phyloP scores from a whole-genome alignment of 805 yeast genomes.

The Metschnikowia lochheadii region DNA sequence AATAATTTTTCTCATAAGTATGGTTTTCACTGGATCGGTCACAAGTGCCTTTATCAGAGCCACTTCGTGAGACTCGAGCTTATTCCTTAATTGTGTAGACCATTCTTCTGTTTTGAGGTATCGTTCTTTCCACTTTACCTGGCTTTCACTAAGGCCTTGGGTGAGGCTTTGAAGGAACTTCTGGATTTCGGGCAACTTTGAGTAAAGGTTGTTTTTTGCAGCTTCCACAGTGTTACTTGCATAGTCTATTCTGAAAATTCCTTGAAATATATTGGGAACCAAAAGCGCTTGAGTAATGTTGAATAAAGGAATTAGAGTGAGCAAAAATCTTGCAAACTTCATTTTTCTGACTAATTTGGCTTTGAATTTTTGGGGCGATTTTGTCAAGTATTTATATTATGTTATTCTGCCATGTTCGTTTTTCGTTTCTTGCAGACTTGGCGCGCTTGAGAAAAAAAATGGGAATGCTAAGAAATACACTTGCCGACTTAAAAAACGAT shows the following conservation, averaged over 20 bases:
- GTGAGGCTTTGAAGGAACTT: not conserved
- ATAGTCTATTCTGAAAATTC: not conserved
- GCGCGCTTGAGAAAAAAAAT: not conserved
- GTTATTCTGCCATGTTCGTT: not conserved
- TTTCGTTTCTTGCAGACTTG: not conserved
- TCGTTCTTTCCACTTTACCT: not conserved
- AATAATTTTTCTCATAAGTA: not conserved
- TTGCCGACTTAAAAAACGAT: no score
- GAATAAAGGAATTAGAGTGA: not conserved
- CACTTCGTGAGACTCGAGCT: not conserved
- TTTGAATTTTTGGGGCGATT: not conserved
- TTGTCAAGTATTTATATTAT: not conserved
- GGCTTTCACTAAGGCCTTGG: not conserved
- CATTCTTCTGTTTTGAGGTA: not conserved
- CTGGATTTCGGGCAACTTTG: not conserved
- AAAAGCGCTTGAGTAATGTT: not conserved
- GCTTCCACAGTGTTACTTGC: not conserved
- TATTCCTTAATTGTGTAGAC: not conserved
- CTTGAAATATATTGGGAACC: not conserved
- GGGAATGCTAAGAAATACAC: not conserved
- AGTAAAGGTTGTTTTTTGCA: not conserved
- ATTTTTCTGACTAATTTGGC: not conserved
- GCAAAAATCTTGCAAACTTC: not conserved
- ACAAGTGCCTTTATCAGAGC: not conserved
- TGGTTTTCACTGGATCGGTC: not conserved